A percentile compares a stretch with the other conserved stretches of the same genome.
phyloP scores from a whole-genome alignment of 306 rosid species.

The Vicia faba region DNA sequence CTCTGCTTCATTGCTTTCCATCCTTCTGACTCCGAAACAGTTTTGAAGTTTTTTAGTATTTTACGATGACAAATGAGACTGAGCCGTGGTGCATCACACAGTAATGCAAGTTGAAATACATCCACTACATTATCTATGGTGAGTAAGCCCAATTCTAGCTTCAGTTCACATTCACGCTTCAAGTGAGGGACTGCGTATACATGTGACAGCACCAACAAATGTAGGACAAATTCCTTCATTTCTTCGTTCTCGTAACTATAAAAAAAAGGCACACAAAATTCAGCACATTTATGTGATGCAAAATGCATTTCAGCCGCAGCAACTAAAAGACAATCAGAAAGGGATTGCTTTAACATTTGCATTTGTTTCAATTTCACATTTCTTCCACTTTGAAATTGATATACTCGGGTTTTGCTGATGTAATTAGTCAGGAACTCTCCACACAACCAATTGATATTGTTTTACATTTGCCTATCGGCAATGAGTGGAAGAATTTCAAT shows the following conservation, averaged over 20 bases:
- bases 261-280: slow-evolving; percentile 9
- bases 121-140: slow-evolving; percentile 66
- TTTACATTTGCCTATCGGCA: not conserved
- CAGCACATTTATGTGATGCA: slow-evolving; percentile 4
- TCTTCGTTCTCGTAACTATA: slow-evolving; percentile 69
- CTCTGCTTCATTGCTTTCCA: slow-evolving; percentile 79
- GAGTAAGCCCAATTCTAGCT: slow-evolving; percentile 56
- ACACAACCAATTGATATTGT: not conserved
- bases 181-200: slow-evolving; percentile 69
- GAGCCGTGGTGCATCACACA: slow-evolving; percentile 85
- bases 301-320: not conserved
- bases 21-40: slow-evolving; percentile 63
- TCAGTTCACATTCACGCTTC: slow-evolving; percentile 69
- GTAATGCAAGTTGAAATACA: slow-evolving; percentile 75
- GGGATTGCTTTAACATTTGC: not conserved
- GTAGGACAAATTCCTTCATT: slow-evolving; percentile 63
- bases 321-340: not conserved
- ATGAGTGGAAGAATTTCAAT: slow-evolving; percentile 10
- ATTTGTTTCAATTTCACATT: not conserved
- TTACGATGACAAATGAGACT: slow-evolving; percentile 74
- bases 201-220: slow-evolving; percentile 78
- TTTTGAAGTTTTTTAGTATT: slow-evolving; percentile 59
- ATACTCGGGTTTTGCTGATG: not conserved
- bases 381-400: slow-evolving; percentile 11
- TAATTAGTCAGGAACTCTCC: slow-evolving; percentile 12